phyloP scores from a whole-genome alignment of 2,329 filamentous ascomycete genomes.

The Pestalotiopsis fici region DNA sequence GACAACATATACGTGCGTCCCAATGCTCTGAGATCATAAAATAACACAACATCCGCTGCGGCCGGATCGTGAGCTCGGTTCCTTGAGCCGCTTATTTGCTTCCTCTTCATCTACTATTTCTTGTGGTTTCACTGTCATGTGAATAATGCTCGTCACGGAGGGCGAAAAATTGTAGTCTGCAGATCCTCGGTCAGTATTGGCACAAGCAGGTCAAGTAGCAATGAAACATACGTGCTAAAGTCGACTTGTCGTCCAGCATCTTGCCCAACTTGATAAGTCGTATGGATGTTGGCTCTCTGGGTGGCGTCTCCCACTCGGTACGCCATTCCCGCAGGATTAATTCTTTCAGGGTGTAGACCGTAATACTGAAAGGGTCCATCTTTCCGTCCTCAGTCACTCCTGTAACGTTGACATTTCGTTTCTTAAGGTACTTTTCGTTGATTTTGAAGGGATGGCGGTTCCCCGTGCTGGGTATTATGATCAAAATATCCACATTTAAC shows the following conservation, averaged over 20 bases:
- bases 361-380: conserved; percentile 84
- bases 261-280: conserved; percentile 90
- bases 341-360: conserved; percentile 91
- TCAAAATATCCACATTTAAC: conserved; percentile 70
- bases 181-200: conserved; percentile 7
- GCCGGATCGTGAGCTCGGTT: conserved; percentile 23
- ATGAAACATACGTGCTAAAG: conserved; percentile 69
- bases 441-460: conserved; percentile 88
- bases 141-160: conserved; percentile 68
- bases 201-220: not conserved
- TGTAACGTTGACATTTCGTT: conserved; percentile 77
- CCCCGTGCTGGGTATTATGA: conserved; percentile 75
- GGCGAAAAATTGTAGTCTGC: conserved; percentile 68
- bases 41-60: conserved; percentile 33
- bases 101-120: conserved; percentile 72
- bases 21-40: conserved; percentile 22
- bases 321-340: conserved; percentile 92
- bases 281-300: conserved; percentile 85
- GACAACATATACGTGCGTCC: not conserved
- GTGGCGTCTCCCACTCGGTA: conserved; percentile 86
- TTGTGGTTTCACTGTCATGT: conserved; percentile 78
- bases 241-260: conserved; percentile 84
- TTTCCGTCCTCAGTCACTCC: conserved; percentile 59
- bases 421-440: conserved; percentile 80
- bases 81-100: conserved; percentile 62